Evolutionary conservation across 371 early-diverging fungal species (phyloP), one percentile per base, ranked within the genome.

Genomic region (Apophysomyces trapeziformis): DNA sequence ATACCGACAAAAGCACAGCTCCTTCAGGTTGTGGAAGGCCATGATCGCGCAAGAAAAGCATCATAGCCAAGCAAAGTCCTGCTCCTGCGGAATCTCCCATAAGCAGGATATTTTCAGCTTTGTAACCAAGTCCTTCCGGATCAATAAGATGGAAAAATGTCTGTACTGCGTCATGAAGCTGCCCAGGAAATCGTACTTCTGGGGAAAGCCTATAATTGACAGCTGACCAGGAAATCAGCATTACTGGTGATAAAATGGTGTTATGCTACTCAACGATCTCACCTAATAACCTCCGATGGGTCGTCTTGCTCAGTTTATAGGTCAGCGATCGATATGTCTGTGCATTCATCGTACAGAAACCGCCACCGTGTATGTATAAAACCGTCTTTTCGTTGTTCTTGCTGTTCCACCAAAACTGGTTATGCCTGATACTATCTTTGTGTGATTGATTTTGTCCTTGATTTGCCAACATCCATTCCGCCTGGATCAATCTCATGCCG

Each of bases 131-230:
- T 1, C 70, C 78, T 12, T 73, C 78, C 16, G 79, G 85, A 54
- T 85, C 79, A 37, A 88, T 75, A 41, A 97, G 75, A 64, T 87
- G 80, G 21, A 85, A 63, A 72, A 88, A 95, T 0, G 91, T 85
- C 43, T 87, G 79, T 7, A 91, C 83, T 38, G 85, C 90, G 77
- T 96, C 96, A 54, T 90, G 87, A 9, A 96, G 71, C 38, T 88
- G 91, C 38, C 86, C 82, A 3, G 97, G 97, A 68, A 94, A 95
- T 11, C 85, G 84, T 37, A 82, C 65, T 46, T 93, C 91, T 5
- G 96, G 95, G 0, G 93, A 90, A 36, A 93, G 77, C 7, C 94
- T 82, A 75, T 93, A 95, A 59, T 91, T 87, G 57, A 90, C 70
- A 11, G 85, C 80, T 76, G 69, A 21, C 0, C 16, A 59, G 36